A percentile compares a stretch with the other conserved stretches of the same genome.
phyloP scores from a whole-genome alignment of 2,329 filamentous ascomycete genomes.

The Leptographium procerum region DNA sequence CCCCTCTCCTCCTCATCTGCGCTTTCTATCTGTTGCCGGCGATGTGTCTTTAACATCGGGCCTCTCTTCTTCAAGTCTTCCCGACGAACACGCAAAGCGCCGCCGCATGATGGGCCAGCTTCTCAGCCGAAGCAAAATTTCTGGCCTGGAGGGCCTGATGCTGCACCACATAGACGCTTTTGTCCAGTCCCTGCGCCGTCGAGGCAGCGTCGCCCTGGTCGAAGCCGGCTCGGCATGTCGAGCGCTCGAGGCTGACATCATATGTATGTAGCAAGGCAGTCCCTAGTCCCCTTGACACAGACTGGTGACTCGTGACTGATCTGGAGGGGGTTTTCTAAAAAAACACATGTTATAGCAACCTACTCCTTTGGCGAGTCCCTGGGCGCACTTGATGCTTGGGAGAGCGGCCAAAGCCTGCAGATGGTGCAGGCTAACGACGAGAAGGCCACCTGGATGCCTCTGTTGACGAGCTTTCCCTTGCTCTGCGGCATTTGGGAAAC shows the following conservation, averaged over 20 bases:
- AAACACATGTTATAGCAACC: conserved; percentile 1
- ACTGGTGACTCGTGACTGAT: not conserved
- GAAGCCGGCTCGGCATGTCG: not conserved
- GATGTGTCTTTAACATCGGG: not conserved
- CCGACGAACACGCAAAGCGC: conserved; percentile 2
- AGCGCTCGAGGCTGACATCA: conserved; percentile 6
- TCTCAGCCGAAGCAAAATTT: conserved; percentile 8
- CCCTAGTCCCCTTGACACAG: not conserved
- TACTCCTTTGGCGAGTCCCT: conserved; percentile 5
- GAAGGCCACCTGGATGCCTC: not conserved
- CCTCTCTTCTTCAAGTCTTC: conserved; percentile 5
- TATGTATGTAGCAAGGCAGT: conserved; percentile 1
- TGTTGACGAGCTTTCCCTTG: not conserved
- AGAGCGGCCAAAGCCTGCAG: not conserved
- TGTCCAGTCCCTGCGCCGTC: not conserved
- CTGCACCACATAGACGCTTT: not conserved
- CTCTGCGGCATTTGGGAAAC: not conserved
- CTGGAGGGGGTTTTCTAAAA: too few relatives aligned
- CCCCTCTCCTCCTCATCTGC: too few relatives aligned
- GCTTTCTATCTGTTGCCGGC: not conserved
- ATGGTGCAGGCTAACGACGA: conserved; percentile 2
- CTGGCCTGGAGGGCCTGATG: conserved; percentile 3
- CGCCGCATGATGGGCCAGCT: conserved; percentile 9
- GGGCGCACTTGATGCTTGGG: conserved; percentile 1
- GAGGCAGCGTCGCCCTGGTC: not conserved